These are phyloP conservation scores for Solanum paucissectum DNA, from an alignment of 257 asterid genomes.

Conservation along the genomic window DNA sequence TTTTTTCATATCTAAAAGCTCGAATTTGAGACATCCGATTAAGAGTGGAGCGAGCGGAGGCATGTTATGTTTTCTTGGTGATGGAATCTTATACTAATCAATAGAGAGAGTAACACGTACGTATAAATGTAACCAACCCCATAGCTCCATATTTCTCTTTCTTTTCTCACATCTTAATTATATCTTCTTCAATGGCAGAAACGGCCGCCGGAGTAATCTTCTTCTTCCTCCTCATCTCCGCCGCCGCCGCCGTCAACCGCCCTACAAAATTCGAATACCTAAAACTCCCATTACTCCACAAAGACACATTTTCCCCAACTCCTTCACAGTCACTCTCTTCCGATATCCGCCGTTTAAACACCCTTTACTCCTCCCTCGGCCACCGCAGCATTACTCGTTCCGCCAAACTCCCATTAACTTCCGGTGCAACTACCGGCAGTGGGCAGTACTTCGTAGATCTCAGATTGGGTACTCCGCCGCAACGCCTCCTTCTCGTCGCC, in stretches of 20 bases:
- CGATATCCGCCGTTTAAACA: slow-evolving; percentile 48
- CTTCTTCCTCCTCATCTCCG: slow-evolving; percentile 14
- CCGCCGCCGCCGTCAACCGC: slow-evolving; percentile 2
- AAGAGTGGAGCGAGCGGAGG: too few species aligned
- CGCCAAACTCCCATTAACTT: slow-evolving; percentile 46
- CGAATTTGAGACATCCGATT: rapidly evolving
- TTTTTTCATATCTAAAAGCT: too few species aligned
- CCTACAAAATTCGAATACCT: slow-evolving; percentile 19
- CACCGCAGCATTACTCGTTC: neutral
- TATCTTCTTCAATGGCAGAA: neutral
- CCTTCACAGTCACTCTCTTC: slow-evolving; percentile 47
- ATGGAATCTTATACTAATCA: neutral
- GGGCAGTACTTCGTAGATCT: slow-evolving; percentile 80
- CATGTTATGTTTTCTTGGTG: neutral
- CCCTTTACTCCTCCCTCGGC: slow-evolving; percentile 18
- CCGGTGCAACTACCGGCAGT: slow-evolving; percentile 71
- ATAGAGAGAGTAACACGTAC: neutral
- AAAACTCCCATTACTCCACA: slow-evolving; percentile 58
- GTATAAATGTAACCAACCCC: slow-evolving; percentile 1
- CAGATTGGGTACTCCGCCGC: slow-evolving; percentile 75
- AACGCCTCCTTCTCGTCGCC: slow-evolving; percentile 48
- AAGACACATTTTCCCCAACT: slow-evolving; percentile 30
- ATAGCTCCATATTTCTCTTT: neutral
- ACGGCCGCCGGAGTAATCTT: neutral
- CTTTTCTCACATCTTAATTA: neutral